phyloP scores from a whole-genome alignment of 2,329 filamentous ascomycete species.

The Aureobasidium sp. region DNA sequence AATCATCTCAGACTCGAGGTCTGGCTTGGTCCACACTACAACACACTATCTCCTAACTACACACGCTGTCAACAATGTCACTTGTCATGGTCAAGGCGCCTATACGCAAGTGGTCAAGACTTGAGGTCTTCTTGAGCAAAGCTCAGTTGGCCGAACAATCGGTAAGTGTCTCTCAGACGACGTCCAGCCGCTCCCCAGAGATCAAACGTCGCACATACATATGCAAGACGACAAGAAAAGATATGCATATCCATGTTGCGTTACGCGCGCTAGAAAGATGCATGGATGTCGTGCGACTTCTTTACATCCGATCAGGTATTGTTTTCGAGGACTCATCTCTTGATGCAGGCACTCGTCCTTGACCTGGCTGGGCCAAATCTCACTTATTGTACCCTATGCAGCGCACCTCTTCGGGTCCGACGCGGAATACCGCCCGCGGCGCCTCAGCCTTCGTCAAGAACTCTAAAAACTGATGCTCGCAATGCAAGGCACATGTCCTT shows the following conservation, averaged over 20 bases:
- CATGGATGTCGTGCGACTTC: background rate
- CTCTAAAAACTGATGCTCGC: background rate
- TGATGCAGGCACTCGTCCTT: background rate
- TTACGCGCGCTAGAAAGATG: background rate
- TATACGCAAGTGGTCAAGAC: background rate
- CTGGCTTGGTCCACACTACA: background rate
- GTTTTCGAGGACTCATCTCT: background rate
- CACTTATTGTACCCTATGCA: background rate
- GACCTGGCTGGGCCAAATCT: background rate
- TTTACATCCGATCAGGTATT: background rate
- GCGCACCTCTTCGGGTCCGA: background rate
- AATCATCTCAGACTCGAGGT: conserved; percentile 5
- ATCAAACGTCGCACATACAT: conserved; percentile 1
- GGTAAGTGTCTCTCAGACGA: background rate
- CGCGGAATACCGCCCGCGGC: background rate
- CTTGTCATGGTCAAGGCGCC: background rate
- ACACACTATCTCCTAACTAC: background rate
- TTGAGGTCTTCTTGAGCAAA: background rate
- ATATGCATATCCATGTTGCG: background rate
- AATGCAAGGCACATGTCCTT: conserved; percentile 5
- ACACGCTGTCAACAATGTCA: background rate
- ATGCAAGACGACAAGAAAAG: conserved; percentile 4
- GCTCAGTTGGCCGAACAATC: background rate
- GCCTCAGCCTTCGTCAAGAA: background rate
- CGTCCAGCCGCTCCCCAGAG: background rate